phyloP scores from a whole-genome alignment of 2,329 filamentous ascomycete genomes.

The Emergomyces orientalis region DNA sequence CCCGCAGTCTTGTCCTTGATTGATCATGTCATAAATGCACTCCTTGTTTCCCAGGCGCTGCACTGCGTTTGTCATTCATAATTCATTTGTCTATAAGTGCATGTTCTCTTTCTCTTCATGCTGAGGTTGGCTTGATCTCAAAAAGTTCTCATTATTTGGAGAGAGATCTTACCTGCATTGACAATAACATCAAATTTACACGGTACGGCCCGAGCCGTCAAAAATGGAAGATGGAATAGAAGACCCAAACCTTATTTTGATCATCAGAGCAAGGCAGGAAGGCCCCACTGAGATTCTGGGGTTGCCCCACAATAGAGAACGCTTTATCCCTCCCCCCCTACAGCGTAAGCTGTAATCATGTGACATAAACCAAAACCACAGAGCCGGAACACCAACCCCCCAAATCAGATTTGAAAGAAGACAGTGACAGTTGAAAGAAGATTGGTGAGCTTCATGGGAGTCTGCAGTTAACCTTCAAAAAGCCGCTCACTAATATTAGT shows the following conservation, averaged over 20 bases:
- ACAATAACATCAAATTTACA: neutral
- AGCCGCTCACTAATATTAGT: conserved; percentile 7
- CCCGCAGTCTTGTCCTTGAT: neutral
- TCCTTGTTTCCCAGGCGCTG: neutral
- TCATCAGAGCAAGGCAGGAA: neutral
- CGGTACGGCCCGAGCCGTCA: neutral
- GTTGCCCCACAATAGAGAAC: conserved; percentile 5
- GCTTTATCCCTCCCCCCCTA: neutral
- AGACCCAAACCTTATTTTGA: conserved; percentile 9
- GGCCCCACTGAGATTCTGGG: neutral
- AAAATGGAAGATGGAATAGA: neutral
- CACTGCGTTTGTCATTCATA: neutral
- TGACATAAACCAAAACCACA: too few relatives aligned
- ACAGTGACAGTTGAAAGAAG: neutral
- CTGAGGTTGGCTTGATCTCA: too few relatives aligned
- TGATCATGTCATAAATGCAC: neutral
- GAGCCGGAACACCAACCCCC: neutral
- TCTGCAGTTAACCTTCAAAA: conserved; percentile 7
- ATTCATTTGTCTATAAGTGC: neutral
- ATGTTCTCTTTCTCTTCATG: neutral
- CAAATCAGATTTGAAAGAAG: neutral
- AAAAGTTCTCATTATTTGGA: neutral
- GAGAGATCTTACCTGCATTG: neutral
- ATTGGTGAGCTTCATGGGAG: too few relatives aligned
- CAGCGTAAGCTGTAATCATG: too few relatives aligned